A percentile compares a stretch with the other conserved stretches of the same genome.
These are phyloP conservation scores for Yamadazyma paraphyllophila DNA, from an alignment of 805 yeast genomes.

Conservation along the genomic window DNA sequence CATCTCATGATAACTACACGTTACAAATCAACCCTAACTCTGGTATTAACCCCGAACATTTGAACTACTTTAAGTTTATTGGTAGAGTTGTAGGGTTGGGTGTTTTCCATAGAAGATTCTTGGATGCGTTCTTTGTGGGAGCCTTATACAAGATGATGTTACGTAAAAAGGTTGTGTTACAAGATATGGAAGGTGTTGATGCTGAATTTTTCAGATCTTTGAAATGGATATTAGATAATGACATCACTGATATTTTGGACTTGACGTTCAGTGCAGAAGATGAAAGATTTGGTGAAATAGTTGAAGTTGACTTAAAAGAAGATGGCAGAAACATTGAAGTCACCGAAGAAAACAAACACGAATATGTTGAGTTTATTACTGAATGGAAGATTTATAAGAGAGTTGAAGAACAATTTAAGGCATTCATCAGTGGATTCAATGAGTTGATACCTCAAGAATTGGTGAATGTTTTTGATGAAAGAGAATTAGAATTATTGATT, in stretches of 20 bases:
- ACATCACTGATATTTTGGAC: conserved; percentile 77
- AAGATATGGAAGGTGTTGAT: conserved; percentile 98
- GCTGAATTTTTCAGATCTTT: conserved; percentile 93
- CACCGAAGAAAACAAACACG: conserved; percentile 90
- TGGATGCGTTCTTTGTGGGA: conserved; percentile 98
- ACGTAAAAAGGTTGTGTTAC: conserved; percentile 88
- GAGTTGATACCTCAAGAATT: conserved; percentile 96
- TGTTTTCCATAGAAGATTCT: conserved; percentile 95
- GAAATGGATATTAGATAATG: conserved; percentile 95
- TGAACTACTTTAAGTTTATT: conserved; percentile 95
- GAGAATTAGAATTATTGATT: conserved; percentile 92
- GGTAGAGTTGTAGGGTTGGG: conserved; percentile 98
- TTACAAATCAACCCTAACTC: conserved; percentile 97
- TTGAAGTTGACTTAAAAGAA: conserved; percentile 85
- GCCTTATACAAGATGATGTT: conserved; percentile 98
- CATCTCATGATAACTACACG: conserved; percentile 97
- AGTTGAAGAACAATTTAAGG: conserved; percentile 93
- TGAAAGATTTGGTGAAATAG: conserved; percentile 92
- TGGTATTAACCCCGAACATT: conserved; percentile 95
- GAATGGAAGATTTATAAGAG: conserved; percentile 95
- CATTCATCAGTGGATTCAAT: conserved; percentile 95
- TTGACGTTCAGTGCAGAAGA: conserved; percentile 87
- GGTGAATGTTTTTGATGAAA: conserved; percentile 94
- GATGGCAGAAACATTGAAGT: conserved; percentile 88
- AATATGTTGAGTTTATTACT: conserved; percentile 89